Base-by-base conservation (phyloP, 2,329 filamentous ascomycete genomes). In the Colletotrichum acutatum region DNA sequence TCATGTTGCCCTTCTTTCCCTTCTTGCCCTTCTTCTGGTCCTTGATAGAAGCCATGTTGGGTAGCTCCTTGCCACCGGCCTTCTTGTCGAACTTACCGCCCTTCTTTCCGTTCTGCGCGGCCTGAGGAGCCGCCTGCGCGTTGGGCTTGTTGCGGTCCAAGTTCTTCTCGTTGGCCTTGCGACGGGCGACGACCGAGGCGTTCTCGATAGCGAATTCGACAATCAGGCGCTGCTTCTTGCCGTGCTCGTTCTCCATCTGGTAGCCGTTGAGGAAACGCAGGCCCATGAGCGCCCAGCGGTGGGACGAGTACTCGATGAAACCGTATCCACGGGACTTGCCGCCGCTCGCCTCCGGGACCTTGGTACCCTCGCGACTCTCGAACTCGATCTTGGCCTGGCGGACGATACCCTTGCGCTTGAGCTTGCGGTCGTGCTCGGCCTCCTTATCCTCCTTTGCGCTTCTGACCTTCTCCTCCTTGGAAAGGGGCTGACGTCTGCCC, bases 171-270 rank as follows among this genome's bases (percentile, higher is more conserved):
- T 78, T 80, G 37, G 79, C 80, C 57, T 77, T 79, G 72, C 97
- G 89, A 75, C 97, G 89, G 76, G 92, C 90, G n/a, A 99, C 93
- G 1, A 99, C 97, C 79, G 98, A 95, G 1, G 95, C 95, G 78
- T 99, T 99, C 84, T 99, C 97, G 81, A 99, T 98, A 24, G 97
- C 95, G 81, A 99, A 99, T 82, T 99, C 97, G 49, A 96, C 96
- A 79, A 99, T 95, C 64, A 99, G 84, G 14, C 97, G 89, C 83
- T 97, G 95, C 81, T 95, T 96, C 84, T 93, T 94, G 76, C 97
- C 95, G 66, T 89, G 83, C 28, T 86, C 83, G 75, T 88, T 90
- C 78, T 88, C 86, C 22, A 91, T 77, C 37, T 89, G 84, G 72
- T 90, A 92, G 1, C 96, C 95, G 81, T 99, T 99, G 70, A 99